Base-by-base conservation (phyloP, 2,329 filamentous ascomycete genomes). In the Aureobasidium sp. region DNA sequence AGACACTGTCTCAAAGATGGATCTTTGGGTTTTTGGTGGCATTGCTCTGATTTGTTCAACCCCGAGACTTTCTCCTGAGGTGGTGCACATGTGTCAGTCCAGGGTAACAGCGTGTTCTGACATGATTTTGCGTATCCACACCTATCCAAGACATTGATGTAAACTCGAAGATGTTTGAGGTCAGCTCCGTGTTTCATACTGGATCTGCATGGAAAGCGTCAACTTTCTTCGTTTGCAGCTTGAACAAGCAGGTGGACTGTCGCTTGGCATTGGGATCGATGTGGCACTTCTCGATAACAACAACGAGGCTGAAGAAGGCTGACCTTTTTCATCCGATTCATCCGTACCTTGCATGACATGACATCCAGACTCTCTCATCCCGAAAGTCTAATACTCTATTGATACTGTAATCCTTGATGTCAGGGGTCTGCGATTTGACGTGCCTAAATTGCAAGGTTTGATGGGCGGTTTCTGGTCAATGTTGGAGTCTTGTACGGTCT, bases 1-100 rank as follows among this genome's bases (percentile, higher is more conserved):
- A 59, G 55, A 59, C 55, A 59, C 32, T 59, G 55, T 59, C 55
- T 59, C 29, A 59, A 37, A 47, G 41, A 17, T n/a, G 34, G 17
- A n/a, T 24, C 37, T 26, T 17, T n/a, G 39, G 39, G 6, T 26
- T 32, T 43, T 13, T 10, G 32, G 15, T 39, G 7, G 9, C 15
- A 8, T 20, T 10, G 24, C 4, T 48, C 51, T 55, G 43, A 48
- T 59, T 59, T 48, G 55, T 39, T 24, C 20, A 15, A 10, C 9
- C 6, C 13, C 55, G 29, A n/a, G 8, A 5, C 24, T 29, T 48
- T 15, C 2, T 20, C 9, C 20, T 6, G 12, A 20, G 15, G 24
- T 24, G 20, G 32, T n/a, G 2, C 3, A 8, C 32, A 29, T 39
- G 55, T 59, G 55, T 59, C 55, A 48, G 55, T 17, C 3, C 55